These are phyloP conservation scores for Coniferiporia weirii DNA, from an alignment of 1,284 basidiomycete genomes.

Conservation along the genomic window DNA sequence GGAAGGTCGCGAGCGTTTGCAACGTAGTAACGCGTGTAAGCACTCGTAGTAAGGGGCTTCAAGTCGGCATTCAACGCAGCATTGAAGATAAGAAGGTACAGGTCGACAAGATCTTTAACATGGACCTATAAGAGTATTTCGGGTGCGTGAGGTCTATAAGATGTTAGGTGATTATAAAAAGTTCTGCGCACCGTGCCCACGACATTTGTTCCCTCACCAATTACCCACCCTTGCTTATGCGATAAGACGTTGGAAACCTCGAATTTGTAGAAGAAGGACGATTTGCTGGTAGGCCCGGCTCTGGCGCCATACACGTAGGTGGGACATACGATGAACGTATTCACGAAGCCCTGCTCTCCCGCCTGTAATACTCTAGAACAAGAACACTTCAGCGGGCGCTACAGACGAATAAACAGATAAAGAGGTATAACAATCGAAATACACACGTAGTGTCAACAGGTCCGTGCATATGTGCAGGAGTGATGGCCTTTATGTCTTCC, in stretches of 20 bases:
- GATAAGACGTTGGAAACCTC: not conserved
- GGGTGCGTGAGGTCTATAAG: not conserved
- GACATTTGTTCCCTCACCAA: slow-evolving; percentile 4
- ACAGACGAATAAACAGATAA: not conserved
- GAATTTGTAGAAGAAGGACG: not conserved
- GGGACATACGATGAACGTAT: slow-evolving; percentile 12
- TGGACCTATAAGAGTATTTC: not conserved
- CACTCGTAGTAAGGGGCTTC: not conserved
- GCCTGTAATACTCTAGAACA: not conserved
- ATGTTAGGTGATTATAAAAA: not conserved
- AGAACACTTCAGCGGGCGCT: not conserved
- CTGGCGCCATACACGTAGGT: not conserved
- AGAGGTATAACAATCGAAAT: not conserved
- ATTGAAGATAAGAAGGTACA: slow-evolving; percentile 1
- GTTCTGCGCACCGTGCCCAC: not conserved
- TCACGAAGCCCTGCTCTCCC: slow-evolving; percentile 1
- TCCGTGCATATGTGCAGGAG: not conserved
- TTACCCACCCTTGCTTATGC: not conserved
- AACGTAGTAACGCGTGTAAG: slow-evolving; percentile 8
- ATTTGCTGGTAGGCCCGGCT: not conserved
- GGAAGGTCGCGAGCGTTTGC: not conserved
- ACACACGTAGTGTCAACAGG: not conserved
- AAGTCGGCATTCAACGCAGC: not conserved
- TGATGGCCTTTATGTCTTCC: not conserved
- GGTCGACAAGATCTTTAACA: slow-evolving; percentile 3